These are phyloP conservation scores for Lodderomyces beijingensis DNA, from an alignment of 1,139 yeast genomes.

Conservation along the genomic window DNA sequence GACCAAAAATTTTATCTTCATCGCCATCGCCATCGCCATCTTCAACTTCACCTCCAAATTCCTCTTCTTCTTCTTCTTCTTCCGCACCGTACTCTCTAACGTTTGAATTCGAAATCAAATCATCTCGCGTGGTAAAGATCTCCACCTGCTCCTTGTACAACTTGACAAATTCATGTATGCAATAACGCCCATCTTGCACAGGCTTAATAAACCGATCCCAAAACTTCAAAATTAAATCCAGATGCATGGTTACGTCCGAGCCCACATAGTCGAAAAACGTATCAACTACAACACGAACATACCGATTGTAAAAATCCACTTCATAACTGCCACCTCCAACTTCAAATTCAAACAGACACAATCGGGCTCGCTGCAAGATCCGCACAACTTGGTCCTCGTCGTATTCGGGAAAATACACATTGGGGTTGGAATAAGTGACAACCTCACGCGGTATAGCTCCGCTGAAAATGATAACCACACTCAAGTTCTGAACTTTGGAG, in stretches of 20 bases:
- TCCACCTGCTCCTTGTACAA: constrained; percentile 42
- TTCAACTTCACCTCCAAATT: too few species aligned
- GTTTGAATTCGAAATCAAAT: constrained; percentile 32
- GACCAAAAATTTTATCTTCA: constrained; percentile 4
- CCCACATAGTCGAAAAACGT: constrained; percentile 52
- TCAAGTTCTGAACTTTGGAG: constrained; percentile 26
- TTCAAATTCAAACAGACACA: constrained; percentile 22
- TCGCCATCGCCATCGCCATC: constrained; percentile 18
- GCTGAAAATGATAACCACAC: constrained; percentile 29
- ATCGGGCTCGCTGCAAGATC: constrained; percentile 29
- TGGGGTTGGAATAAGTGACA: constrained; percentile 47
- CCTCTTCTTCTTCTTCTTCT: constrained; percentile 19
- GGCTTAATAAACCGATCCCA: constrained; percentile 54
- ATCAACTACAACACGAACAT: constrained; percentile 48
- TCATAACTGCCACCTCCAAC: neutral
- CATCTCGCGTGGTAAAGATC: constrained; percentile 35
- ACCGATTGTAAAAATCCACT: constrained; percentile 43
- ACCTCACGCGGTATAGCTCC: constrained; percentile 46
- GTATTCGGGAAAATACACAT: constrained; percentile 45
- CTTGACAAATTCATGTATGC: constrained; percentile 38
- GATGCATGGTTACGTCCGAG: constrained; percentile 42
- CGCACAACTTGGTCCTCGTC: constrained; percentile 33
- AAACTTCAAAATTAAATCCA: constrained; percentile 37
- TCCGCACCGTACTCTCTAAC: constrained; percentile 25
- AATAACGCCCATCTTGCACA: constrained; percentile 26